Percentiles rank a stretch among this genome's conserved stretches.
Conservation (phyloP, 2,329 filamentous ascomycete species). For the Pestalotiopsis sp. region DNA sequence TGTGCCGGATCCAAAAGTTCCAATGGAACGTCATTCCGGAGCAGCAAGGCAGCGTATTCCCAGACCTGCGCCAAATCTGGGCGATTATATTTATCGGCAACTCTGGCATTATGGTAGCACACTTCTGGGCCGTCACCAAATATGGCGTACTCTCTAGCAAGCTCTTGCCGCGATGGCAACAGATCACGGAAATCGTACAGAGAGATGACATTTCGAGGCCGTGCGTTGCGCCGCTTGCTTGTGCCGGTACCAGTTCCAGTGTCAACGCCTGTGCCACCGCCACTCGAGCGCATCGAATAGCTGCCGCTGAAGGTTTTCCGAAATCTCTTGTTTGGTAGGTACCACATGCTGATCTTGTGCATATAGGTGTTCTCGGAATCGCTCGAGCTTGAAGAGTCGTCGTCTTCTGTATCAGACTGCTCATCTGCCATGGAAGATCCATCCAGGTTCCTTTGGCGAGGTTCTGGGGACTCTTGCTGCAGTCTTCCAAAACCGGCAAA, state of each 20-base stretch:
- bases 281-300: conserved; percentile 59
- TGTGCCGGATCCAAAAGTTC: conserved; percentile 58
- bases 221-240: conserved; percentile 47
- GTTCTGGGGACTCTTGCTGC: conserved; percentile 47
- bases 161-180: conserved; percentile 74
- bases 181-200: conserved; percentile 70
- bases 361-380: conserved; percentile 65
- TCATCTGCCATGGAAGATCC: conserved; percentile 53
- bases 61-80: conserved; percentile 78
- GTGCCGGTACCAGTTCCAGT: conserved; percentile 57
- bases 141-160: conserved; percentile 79
- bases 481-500: conserved; percentile 60
- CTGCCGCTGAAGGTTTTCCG: conserved; percentile 58
- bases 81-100: conserved; percentile 71
- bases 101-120: conserved; percentile 78
- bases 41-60: conserved; percentile 75
- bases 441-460: conserved; percentile 47
- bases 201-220: conserved; percentile 68
- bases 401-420: conserved; percentile 50
- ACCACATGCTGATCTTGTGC: conserved; percentile 58
- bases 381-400: conserved; percentile 51
- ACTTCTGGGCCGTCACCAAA: conserved; percentile 81
- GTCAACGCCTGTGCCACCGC: conserved; percentile 57
- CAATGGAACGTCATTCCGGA: conserved; percentile 75
- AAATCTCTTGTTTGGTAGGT: conserved; percentile 51